A percentile compares a stretch with the other conserved stretches of the same genome.
Evolutionary conservation across 2,329 filamentous ascomycete genomes (phyloP).

Genomic region (Ceratocystis cubensis): DNA sequence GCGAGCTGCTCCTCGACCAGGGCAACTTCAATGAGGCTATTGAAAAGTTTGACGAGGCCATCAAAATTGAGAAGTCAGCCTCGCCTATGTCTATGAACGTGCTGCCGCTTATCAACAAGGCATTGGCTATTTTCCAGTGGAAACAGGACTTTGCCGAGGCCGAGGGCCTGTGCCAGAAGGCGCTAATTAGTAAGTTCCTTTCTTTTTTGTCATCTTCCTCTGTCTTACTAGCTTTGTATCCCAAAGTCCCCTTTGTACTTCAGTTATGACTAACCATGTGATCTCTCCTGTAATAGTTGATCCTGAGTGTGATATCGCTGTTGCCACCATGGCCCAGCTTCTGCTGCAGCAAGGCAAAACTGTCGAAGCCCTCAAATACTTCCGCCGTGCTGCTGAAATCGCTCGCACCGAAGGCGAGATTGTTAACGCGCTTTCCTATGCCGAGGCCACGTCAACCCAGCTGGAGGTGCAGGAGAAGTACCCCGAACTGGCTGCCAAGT

Average conservation of each 20-base stretch:
- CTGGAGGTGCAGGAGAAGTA: constrained; percentile 84
- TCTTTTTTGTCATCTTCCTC: not conserved
- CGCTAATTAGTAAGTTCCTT: constrained; percentile 71
- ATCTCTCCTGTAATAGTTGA: constrained; percentile 51
- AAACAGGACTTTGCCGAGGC: constrained; percentile 93
- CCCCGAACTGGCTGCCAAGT: constrained; percentile 61
- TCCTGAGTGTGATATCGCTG: constrained; percentile 95
- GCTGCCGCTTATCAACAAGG: constrained; percentile 95
- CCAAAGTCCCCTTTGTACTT: not conserved
- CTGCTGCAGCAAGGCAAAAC: constrained; percentile 97
- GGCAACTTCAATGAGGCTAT: constrained; percentile 91
- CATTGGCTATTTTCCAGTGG: constrained; percentile 92
- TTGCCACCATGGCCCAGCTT: constrained; percentile 96
- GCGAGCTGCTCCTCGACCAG: constrained; percentile 91
- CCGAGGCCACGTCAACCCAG: constrained; percentile 91
- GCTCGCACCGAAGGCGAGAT: constrained; percentile 91
- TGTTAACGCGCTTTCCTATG: constrained; percentile 90
- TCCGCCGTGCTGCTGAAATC: constrained; percentile 89
- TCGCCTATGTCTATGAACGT: constrained; percentile 97
- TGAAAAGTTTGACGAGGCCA: constrained; percentile 96
- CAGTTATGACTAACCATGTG: constrained; percentile 5
- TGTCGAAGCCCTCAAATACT: constrained; percentile 86
- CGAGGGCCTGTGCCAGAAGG: constrained; percentile 93
- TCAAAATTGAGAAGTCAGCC: constrained; percentile 92
- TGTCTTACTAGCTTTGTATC: not conserved